Percentiles rank a stretch among this genome's conserved stretches.
These are phyloP conservation scores for Chlorella variabilis DNA, from an alignment of 163 green algal species.

Conservation along the genomic window DNA sequence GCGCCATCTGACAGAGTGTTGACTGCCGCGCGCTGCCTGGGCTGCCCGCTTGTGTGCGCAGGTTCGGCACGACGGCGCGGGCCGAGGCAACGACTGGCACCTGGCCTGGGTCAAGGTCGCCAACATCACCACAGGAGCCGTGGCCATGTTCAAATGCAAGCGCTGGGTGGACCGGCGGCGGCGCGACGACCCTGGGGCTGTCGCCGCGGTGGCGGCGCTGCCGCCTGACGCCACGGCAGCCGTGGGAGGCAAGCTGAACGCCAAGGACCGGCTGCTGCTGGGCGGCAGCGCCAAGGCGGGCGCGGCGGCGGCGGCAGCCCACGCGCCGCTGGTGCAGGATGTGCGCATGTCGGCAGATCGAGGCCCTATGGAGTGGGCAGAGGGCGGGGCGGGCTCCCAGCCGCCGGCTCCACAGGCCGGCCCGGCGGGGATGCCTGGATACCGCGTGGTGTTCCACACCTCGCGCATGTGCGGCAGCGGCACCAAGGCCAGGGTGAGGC, in stretches of 20 bases:
- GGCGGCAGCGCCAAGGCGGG: neutral
- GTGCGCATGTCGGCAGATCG: neutral
- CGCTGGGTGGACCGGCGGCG: conserved; percentile 56
- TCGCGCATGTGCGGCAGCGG: conserved; percentile 49
- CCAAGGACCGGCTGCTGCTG: conserved; percentile 8
- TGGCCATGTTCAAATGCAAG: conserved; percentile 46
- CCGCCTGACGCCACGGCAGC: conserved; percentile 44
- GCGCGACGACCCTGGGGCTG: conserved; percentile 27
- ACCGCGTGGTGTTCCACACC: conserved; percentile 66
- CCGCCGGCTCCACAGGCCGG: neutral
- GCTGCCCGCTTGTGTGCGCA: no score
- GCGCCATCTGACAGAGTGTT: no score
- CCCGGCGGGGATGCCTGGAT: conserved; percentile 49
- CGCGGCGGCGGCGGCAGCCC: neutral
- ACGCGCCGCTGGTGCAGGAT: conserved; percentile 7
- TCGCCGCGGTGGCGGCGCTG: conserved; percentile 10
- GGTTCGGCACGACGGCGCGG: conserved; percentile 61
- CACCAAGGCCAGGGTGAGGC: conserved; percentile 47
- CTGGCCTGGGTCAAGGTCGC: conserved; percentile 68
- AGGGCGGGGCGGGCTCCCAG: neutral
- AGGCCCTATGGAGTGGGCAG: neutral
- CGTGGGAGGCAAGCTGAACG: neutral
- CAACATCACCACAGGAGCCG: conserved; percentile 56
- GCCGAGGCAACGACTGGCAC: conserved; percentile 68
- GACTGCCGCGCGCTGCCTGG: no score